Base-by-base conservation (phyloP, 768 basidiomycete species). In the Leccinum ochraceum region DNA sequence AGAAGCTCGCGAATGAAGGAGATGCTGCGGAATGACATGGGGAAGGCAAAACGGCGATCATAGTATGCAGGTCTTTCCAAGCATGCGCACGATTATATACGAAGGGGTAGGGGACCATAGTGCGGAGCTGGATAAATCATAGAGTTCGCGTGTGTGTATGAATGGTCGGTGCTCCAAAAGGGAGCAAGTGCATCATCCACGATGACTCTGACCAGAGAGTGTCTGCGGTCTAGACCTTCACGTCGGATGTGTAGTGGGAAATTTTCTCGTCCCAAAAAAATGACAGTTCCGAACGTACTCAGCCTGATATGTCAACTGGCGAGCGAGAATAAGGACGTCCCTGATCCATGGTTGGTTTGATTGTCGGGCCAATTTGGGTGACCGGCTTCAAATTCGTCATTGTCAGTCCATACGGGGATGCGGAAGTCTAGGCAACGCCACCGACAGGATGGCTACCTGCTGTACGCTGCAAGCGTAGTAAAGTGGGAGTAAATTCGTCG, bases 211-310 rank as follows among this genome's bases (percentile, higher is more conserved):
- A n/a, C 11, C 9, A 24, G 34, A 13, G 8, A 52, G 14, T 8
- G 13, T 6, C 6, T 26, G 9, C n/a, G 13, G 57, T 69, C 67
- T 53, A 59, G 66, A 57, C 64, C 67, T 50, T 50, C 26, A 26
- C 9, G 36, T 4, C 7, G 37, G 34, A 17, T 58, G 14, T 42
- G 39, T 20, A 36, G 51, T 11, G 48, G 10, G 57, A 53, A 49
- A 3, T 5, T 20, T 10, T 5, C 1, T 52, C n/a, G 8, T 39
- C 20, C 20, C 22, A 30, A 30, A 46, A 24, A 26, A 53, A 34
- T 26, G 4, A 58, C 20, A 16, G 59, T 53, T 56, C 56, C 48
- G 61, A 62, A 58, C 54, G 20, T 32, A 28, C 26, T 49, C 36
- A n/a, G 14, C 30, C 54, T 37, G 39, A 42, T 52, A 16, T 16